Base-by-base conservation (phyloP, 345 rosid genomes). In the Adansonia digitata region DNA sequence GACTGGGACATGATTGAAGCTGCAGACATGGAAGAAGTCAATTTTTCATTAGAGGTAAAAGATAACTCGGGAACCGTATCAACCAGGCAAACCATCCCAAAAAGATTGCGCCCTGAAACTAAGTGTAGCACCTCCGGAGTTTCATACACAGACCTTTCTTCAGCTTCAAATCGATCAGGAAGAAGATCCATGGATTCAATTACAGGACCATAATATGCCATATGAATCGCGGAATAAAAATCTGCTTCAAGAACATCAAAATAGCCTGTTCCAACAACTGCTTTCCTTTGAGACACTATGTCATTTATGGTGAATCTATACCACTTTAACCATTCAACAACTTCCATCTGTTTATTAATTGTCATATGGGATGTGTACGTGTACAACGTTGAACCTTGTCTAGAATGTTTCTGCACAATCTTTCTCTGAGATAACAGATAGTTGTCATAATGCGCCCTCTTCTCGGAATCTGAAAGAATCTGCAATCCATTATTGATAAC, bases 121-220 rank as follows among this genome's bases (percentile, higher is more conserved):
- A 94, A 90, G 64, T 91, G 98, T 76, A 94, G 84, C 56, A 94
- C 91, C 76, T 94, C 97, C 5, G 83, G 83, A 61, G 88, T 91
- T 39, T 89, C 92, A 76, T 51, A 84, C 53, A 85, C 85, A 82
- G 98, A 94, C 77, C 98, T 91, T 77, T 92, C 98, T 89, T 94
- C 97, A 5, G 97, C 98, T 88, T 94, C 97, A 76, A 94, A 94
- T 73, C 92, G 80, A 74, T 88, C 91, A 1, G 98, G 98, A 80
- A 94, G 97, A 81, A 88, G 85, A 77, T 92, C 92, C 82, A 87
- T 74, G 31, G 92, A 92, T 49, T 91, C 97, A n/a, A 92, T 83
- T 12, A 67, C 80, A 78, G 97, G 98, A 18, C 98, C 98, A 53
- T 89, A 92, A 72, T 86, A 94, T 26, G 97, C 97, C 0, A 88